Percentiles rank a stretch among this genome's conserved stretches.
These are phyloP conservation scores for Posidonia oceanica DNA, from an alignment of 116 monocot genomes.

Conservation along the genomic window DNA sequence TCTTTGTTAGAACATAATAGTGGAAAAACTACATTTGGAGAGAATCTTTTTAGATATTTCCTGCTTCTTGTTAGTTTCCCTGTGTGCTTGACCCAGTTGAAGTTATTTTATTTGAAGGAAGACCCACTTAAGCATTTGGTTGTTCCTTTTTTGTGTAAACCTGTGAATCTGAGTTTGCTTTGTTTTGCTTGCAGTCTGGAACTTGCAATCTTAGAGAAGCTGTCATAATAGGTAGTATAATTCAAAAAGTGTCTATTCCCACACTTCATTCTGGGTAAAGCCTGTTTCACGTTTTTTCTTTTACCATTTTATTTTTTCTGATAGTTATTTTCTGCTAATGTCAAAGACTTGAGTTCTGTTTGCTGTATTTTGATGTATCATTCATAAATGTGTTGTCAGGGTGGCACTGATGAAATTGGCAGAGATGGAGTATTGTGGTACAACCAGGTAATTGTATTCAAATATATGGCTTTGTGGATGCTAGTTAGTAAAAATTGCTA, in stretches of 20 bases:
- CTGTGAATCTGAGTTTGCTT: neutral
- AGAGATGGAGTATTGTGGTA: constrained; percentile 94
- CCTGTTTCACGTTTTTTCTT: neutral
- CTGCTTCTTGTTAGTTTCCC: neutral
- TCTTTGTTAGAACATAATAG: too few species aligned
- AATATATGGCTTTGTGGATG: too few species aligned
- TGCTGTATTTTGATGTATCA: neutral
- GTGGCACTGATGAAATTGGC: constrained; percentile 85
- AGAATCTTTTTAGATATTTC: neutral
- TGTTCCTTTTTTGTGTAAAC: too few species aligned
- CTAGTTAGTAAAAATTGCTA: too few species aligned
- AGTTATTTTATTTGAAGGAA: too few species aligned
- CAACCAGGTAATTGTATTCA: constrained; percentile 65
- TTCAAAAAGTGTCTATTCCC: constrained; percentile 89
- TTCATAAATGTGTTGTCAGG: constrained; percentile 25
- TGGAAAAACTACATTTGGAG: too few species aligned
- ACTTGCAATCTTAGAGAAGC: constrained; percentile 91
- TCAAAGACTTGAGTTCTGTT: too few species aligned
- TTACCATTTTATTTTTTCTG: neutral
- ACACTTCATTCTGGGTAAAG: constrained; percentile 78
- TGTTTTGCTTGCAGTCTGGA: constrained; percentile 45
- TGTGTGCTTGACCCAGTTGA: too few species aligned
- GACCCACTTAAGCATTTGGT: too few species aligned
- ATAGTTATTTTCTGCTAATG: too few species aligned
- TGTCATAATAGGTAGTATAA: constrained; percentile 88